phyloP scores from a whole-genome alignment of 331 rosid genomes.

The Malus hybrid region DNA sequence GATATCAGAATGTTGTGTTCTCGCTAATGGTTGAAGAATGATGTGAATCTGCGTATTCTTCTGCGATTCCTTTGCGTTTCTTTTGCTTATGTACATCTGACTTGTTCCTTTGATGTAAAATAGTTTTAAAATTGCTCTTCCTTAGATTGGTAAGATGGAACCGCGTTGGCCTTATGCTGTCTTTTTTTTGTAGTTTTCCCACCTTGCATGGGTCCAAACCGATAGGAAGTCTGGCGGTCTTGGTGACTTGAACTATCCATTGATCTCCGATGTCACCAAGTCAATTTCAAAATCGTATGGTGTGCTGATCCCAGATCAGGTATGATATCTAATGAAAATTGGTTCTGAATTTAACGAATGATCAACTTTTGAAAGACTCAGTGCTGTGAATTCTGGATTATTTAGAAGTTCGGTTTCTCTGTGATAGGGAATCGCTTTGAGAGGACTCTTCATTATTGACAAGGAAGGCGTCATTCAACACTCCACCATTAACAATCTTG shows the following conservation, averaged over 20 bases:
- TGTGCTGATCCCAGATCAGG: constrained; percentile 91
- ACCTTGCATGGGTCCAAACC: constrained; percentile 99
- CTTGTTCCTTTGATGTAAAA: neutral
- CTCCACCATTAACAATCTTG: constrained; percentile 90
- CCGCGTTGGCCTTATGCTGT: neutral
- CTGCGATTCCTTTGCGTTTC: too few species aligned
- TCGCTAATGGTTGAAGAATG: neutral
- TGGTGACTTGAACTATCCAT: constrained; percentile 89
- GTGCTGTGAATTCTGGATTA: neutral
- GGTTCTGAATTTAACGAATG: neutral
- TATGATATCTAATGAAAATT: constrained; percentile 12
- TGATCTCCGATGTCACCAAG: constrained; percentile 85
- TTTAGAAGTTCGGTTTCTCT: neutral
- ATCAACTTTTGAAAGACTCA: neutral
- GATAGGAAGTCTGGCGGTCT: constrained; percentile 94
- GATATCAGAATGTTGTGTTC: neutral
- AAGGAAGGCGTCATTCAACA: constrained; percentile 95
- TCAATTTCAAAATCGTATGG: constrained; percentile 75
- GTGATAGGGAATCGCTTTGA: constrained; percentile 70
- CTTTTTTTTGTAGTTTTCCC: constrained; percentile 60
- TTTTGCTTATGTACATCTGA: neutral
- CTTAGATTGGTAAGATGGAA: neutral
- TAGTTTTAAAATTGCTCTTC: neutral
- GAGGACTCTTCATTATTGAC: constrained; percentile 88
- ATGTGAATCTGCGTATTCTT: neutral